These are phyloP conservation scores for Colletotrichum tabaci DNA, from an alignment of 2,329 filamentous ascomycete species.

Conservation along the genomic window DNA sequence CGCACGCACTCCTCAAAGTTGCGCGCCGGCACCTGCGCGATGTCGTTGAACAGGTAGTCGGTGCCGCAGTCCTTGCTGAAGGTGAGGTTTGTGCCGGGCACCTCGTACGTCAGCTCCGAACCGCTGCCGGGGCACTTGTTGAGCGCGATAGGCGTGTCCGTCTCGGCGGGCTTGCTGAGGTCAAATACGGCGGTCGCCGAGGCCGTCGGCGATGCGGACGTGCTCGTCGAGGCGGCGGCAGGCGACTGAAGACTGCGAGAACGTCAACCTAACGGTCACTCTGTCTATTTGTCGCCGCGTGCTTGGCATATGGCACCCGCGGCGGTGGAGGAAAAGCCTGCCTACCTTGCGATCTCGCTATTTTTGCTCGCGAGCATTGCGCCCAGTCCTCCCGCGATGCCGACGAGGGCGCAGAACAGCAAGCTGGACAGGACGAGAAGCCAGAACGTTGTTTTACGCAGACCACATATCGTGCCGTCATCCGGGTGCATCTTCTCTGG, in stretches of 20 bases:
- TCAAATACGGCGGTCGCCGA: constrained; percentile 13
- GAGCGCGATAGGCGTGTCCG: constrained; percentile 25
- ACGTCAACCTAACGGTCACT: background rate
- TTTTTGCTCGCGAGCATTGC: constrained; percentile 32
- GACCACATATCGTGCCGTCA: constrained; percentile 25
- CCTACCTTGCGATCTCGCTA: constrained; percentile 18
- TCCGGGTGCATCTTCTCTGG: background rate
- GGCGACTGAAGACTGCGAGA: background rate
- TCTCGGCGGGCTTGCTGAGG: constrained; percentile 31
- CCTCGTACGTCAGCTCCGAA: constrained; percentile 22
- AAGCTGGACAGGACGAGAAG: constrained; percentile 17
- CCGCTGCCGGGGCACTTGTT: constrained; percentile 27
- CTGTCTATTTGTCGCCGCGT: too few species aligned
- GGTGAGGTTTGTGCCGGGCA: constrained; percentile 36
- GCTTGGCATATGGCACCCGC: background rate
- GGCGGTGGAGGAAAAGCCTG: too few species aligned
- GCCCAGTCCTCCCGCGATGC: constrained; percentile 22
- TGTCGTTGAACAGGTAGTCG: constrained; percentile 36
- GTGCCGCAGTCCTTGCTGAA: constrained; percentile 39
- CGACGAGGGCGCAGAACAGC: constrained; percentile 18
- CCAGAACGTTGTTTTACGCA: constrained; percentile 35
- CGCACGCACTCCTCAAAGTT: constrained; percentile 38
- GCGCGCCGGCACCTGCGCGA: constrained; percentile 31
- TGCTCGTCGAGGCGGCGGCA: background rate
- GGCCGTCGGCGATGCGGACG: background rate